phyloP scores from a whole-genome alignment of 805 yeast species.

The Jamesozyma spencerorum region DNA sequence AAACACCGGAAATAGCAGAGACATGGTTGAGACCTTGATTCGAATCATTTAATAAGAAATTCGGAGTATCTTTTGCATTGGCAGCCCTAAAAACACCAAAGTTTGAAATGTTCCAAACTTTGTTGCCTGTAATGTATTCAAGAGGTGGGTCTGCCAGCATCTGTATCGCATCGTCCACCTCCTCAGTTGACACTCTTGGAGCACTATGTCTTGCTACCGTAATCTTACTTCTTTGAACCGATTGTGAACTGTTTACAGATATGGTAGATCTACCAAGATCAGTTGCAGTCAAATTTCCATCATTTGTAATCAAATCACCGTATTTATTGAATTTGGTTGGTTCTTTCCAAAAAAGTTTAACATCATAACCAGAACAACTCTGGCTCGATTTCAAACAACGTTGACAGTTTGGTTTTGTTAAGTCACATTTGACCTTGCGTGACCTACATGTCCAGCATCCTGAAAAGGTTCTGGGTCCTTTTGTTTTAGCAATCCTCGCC shows the following conservation, averaged over 20 bases:
- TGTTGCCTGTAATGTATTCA: slow-evolving; percentile 32
- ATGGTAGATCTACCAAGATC: too few species aligned
- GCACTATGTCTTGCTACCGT: slow-evolving; percentile 70
- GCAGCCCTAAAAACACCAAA: slow-evolving; percentile 68
- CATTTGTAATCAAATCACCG: slow-evolving; percentile 26
- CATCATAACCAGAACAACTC: slow-evolving; percentile 73
- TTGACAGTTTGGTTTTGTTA: slow-evolving; percentile 58
- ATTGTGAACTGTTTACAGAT: slow-evolving; percentile 30
- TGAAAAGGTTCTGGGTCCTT: slow-evolving; percentile 61
- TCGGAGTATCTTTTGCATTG: too few species aligned
- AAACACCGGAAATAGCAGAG: too few species aligned
- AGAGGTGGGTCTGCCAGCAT: slow-evolving; percentile 39
- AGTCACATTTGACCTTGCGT: slow-evolving; percentile 74
- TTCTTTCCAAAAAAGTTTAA: slow-evolving; percentile 65
- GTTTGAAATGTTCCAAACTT: slow-evolving; percentile 58
- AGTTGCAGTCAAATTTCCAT: not conserved
- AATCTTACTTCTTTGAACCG: slow-evolving; percentile 60
- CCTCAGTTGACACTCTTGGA: slow-evolving; percentile 70
- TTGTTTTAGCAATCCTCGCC: too few species aligned
- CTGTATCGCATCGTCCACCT: slow-evolving; percentile 61
- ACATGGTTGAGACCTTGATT: slow-evolving; percentile 8
- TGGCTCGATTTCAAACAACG: slow-evolving; percentile 60
- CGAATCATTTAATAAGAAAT: slow-evolving; percentile 14
- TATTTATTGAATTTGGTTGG: slow-evolving; percentile 44
- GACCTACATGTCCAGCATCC: slow-evolving; percentile 86